Base-by-base conservation (phyloP, 768 basidiomycete species). In the Xerocomellus dryophilus region DNA sequence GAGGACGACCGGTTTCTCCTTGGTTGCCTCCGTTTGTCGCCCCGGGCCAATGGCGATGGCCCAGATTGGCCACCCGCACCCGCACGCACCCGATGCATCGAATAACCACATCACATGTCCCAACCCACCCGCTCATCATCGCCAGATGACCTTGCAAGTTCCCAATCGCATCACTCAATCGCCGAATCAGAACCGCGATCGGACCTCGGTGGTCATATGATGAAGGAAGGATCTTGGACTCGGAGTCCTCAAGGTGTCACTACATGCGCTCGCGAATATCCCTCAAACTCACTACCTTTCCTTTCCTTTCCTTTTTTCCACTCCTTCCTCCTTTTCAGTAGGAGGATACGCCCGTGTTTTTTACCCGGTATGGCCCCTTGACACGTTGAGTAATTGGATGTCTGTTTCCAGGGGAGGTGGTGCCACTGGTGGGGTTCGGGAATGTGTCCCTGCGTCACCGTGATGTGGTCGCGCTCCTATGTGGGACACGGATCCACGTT, bases 251-350 rank as follows among this genome's bases (percentile, higher is more conserved):
- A 36, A 47, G 31, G 34, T 35, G 7, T 45, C 43, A 36, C 17
- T n/a, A 10, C 21, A 8, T 2, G n/a, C 47, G 11, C 18, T 34
- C 40, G 58, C 43, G 31, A 50, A 56, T 61, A 39, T 46, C 58
- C 45, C 48, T 50, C 59, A 47, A 34, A 29, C 7, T 9, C 27
- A 1, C 42, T 14, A 27, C 39, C 3, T 43, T 21, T n/a, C 14
- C 36, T 34, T 42, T 39, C 36, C n/a, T 25, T 34, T 36, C 5
- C 23, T 17, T 10, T 25, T 23, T 14, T 47, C n/a, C 6, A 12
- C 38, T 17, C 23, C 14, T 25, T 11, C 39, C 18, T 46, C 14
- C 34, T 43, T 23, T 36, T 38, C 8, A 41, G 12, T 18, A n/a
- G 6, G 17, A 40, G 23, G n/a, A 15, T 10, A 17, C 21, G 3